Conservation (phyloP, 2,329 filamentous ascomycete species). For the Colletotrichum liriopes region DNA sequence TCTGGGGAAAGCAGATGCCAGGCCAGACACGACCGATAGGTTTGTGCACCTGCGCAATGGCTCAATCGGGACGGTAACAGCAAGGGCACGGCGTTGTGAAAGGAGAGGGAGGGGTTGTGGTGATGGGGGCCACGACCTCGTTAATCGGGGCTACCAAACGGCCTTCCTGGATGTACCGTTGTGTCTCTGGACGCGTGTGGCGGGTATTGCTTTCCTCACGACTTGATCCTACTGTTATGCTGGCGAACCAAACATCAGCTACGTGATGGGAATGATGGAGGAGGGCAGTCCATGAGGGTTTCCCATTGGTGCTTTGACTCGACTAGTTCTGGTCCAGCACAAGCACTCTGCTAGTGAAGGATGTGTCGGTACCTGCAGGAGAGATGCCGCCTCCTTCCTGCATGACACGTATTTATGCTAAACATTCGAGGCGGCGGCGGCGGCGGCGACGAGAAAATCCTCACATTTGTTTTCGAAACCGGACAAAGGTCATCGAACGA, state of each 20-base stretch:
- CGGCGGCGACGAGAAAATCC: not conserved
- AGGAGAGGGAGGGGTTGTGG: not conserved
- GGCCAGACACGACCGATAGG: not conserved
- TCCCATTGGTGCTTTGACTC: not conserved
- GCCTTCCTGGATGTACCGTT: not conserved
- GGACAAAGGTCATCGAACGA: not conserved
- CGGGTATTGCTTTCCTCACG: no score
- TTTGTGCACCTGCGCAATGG: constrained; percentile 1
- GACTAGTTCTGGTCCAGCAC: not conserved
- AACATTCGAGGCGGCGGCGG: not conserved
- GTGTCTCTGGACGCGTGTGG: not conserved
- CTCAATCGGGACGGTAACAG: not conserved
- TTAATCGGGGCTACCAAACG: not conserved
- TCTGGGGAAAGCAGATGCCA: constrained; percentile 19
- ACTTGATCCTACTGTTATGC: no score
- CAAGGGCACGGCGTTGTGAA: not conserved
- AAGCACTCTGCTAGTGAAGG: not conserved
- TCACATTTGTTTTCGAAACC: not conserved
- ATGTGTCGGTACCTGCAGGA: constrained; percentile 34
- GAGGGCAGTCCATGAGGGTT: not conserved
- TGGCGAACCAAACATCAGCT: no score
- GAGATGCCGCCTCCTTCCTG: constrained; percentile 39
- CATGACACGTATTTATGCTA: constrained; percentile 34
- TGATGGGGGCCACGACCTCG: not conserved
- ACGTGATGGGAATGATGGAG: not conserved